phyloP scores from a whole-genome alignment of 2,329 filamentous ascomycete species.

The Stagonosporopsis cucurbitacearum region DNA sequence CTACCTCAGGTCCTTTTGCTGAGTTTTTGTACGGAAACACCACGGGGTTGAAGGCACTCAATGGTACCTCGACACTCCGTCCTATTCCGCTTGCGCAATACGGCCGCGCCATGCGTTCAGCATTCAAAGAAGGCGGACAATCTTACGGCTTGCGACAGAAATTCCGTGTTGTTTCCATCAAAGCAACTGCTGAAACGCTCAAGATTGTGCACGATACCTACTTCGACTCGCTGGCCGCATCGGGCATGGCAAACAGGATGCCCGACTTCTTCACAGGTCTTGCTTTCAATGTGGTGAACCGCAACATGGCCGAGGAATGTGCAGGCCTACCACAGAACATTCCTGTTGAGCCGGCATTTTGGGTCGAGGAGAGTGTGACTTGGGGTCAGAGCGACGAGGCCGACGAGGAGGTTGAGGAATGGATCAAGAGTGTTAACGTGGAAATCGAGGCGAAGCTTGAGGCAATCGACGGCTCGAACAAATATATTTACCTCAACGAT shows the following conservation, averaged over 20 bases:
- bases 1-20: conserved; percentile 18
- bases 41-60: conserved; percentile 16
- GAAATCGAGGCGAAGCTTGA: conserved; percentile 58
- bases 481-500: conserved; percentile 28
- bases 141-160: conserved; percentile 23
- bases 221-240: conserved; percentile 11
- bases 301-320: conserved; percentile 16
- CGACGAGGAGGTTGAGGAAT: conserved; percentile 21
- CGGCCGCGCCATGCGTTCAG: conserved; percentile 7
- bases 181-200: conserved; percentile 18
- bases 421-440: conserved; percentile 55
- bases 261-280: conserved; percentile 25
- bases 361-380: conserved; percentile 26
- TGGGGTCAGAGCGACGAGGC: conserved; percentile 20
- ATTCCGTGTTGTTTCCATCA: conserved; percentile 25
- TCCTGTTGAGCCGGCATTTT: conserved; percentile 19
- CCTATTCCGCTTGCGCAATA: conserved; percentile 23
- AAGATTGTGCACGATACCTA: conserved; percentile 28
- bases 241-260: conserved; percentile 18
- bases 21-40: conserved; percentile 18
- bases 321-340: conserved; percentile 20
- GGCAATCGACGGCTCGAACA: conserved; percentile 49
- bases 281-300: conserved; percentile 26
- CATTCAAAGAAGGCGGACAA: conserved; percentile 22
- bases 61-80: conserved; percentile 16